A percentile compares a stretch with the other conserved stretches of the same genome.
Conservation (phyloP, 768 basidiomycete genomes). For the Lepiota venenata region DNA sequence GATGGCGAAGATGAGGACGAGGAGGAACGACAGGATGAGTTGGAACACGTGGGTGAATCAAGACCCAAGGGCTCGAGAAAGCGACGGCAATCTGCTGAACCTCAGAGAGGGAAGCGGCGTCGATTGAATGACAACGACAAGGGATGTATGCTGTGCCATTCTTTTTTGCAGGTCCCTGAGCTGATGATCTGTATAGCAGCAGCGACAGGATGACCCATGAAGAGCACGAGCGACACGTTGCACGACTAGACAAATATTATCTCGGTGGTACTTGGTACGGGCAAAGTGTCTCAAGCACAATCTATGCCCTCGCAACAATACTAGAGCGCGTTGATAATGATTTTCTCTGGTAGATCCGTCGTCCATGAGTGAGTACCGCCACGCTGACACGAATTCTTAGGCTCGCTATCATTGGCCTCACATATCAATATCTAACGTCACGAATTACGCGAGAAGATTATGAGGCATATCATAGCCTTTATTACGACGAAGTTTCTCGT, state of each 20-base stretch:
- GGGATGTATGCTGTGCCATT: conserved; percentile 18
- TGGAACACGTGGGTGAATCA: conserved; percentile 39
- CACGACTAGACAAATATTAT: conserved; percentile 79
- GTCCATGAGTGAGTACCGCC: too few species aligned
- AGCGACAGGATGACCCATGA: conserved; percentile 64
- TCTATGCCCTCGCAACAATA: conserved; percentile 88
- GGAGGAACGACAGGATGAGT: conserved; percentile 41
- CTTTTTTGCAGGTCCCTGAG: neutral
- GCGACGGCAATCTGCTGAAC: conserved; percentile 29
- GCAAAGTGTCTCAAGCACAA: conserved; percentile 83
- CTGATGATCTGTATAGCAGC: conserved; percentile 30
- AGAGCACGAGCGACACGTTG: conserved; percentile 60
- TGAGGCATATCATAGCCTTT: conserved; percentile 76
- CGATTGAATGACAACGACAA: conserved; percentile 44
- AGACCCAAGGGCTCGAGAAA: conserved; percentile 38
- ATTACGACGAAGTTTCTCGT: conserved; percentile 89
- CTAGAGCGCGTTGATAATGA: conserved; percentile 93
- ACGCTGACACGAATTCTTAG: conserved; percentile 31
- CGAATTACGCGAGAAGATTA: conserved; percentile 87
- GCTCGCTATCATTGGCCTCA: conserved; percentile 91
- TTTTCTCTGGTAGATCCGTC: conserved; percentile 70
- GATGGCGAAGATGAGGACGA: conserved; percentile 51
- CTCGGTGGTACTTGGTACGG: conserved; percentile 81
- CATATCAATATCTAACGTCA: conserved; percentile 86
- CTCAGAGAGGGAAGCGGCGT: conserved; percentile 45